phyloP scores from a whole-genome alignment of 2,329 filamentous ascomycete species.

The Penicillium sp. region DNA sequence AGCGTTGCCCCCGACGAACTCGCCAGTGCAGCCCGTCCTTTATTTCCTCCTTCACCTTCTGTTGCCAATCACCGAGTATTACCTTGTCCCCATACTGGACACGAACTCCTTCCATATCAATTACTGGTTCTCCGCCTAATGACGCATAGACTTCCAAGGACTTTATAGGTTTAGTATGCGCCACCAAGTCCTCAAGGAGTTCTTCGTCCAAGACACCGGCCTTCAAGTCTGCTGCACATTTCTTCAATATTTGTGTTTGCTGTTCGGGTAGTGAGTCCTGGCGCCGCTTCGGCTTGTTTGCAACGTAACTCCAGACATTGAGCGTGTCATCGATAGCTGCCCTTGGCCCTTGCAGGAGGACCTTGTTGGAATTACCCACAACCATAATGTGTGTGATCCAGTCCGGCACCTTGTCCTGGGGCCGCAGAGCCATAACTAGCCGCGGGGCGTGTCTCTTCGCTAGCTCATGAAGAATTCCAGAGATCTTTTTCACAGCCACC shows the following conservation, averaged over 20 bases:
- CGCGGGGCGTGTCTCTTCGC: conserved; percentile 66
- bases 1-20: conserved; percentile 77
- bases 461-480: conserved; percentile 65
- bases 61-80: conserved; percentile 77
- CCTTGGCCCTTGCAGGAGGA: conserved; percentile 65
- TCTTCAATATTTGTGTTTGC: conserved; percentile 7
- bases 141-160: background rate
- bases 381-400: conserved; percentile 87
- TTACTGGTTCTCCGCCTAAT: conserved; percentile 62
- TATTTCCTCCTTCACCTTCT: conserved; percentile 51
- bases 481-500: conserved; percentile 69
- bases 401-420: conserved; percentile 80
- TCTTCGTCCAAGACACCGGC: conserved; percentile 24
- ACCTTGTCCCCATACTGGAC: conserved; percentile 76
- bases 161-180: background rate
- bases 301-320: conserved; percentile 29
- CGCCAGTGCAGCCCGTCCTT: conserved; percentile 74
- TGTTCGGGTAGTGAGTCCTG: conserved; percentile 1
- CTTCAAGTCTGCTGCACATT: conserved; percentile 16
- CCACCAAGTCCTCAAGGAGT: conserved; percentile 24
- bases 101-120: conserved; percentile 82
- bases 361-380: conserved; percentile 63
- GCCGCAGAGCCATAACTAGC: conserved; percentile 72
- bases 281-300: background rate
- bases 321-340: conserved; percentile 53